phyloP scores from a whole-genome alignment of 208 protist genomes.

The Spongospora subterranea region DNA sequence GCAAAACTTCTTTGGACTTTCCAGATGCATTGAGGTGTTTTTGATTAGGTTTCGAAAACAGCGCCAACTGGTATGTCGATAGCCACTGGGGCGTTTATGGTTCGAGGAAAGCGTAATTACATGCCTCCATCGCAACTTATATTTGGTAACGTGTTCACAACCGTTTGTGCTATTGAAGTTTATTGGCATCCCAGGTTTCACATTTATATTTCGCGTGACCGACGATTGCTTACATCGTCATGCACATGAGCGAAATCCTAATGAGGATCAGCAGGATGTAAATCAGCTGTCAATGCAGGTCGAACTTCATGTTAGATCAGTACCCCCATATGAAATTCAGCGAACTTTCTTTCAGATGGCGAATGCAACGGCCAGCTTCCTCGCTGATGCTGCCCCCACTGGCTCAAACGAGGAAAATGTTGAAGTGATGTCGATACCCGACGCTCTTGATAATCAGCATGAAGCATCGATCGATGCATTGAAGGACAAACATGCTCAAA shows the following conservation, averaged over 20 bases:
- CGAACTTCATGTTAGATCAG: too few species aligned
- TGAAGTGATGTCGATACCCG: too few species aligned
- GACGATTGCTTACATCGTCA: background rate
- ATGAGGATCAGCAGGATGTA: background rate
- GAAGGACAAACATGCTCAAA: too few species aligned
- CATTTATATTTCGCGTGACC: slow-evolving; percentile 40
- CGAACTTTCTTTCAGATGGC: too few species aligned
- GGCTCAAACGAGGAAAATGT: too few species aligned
- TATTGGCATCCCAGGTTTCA: slow-evolving; percentile 17
- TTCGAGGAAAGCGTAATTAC: slow-evolving; percentile 44
- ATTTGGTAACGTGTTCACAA: background rate
- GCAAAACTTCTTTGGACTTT: background rate
- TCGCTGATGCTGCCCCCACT: too few species aligned
- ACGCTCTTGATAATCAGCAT: too few species aligned
- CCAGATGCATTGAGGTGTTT: background rate
- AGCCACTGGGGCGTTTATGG: slow-evolving; percentile 14
- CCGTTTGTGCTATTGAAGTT: background rate
- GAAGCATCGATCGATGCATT: too few species aligned
- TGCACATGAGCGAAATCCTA: background rate
- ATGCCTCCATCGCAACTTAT: slow-evolving; percentile 28
- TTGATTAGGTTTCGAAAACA: slow-evolving; percentile 44
- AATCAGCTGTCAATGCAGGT: background rate
- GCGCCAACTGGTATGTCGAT: slow-evolving; percentile 30
- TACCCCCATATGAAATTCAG: too few species aligned
- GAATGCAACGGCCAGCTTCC: too few species aligned